Conservation (phyloP, 805 yeast genomes). For the Zygotorulaspora danielsina region DNA sequence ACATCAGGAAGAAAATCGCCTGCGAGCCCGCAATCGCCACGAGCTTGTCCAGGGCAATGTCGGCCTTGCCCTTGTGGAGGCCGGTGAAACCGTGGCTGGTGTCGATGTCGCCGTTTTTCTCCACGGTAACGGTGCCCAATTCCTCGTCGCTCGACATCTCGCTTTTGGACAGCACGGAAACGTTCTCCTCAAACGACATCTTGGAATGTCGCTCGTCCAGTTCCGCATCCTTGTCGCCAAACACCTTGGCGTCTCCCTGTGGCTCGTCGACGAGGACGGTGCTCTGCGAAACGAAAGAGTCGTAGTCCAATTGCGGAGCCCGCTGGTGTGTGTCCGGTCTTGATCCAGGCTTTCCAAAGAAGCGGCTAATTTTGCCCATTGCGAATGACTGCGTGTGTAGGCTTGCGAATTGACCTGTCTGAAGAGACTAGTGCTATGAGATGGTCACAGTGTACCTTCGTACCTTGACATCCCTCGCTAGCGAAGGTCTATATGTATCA, state of each 20-base stretch:
- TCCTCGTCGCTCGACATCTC: constrained; percentile 17
- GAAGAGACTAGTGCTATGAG: no score
- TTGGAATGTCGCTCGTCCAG: constrained; percentile 2
- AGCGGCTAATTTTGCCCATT: constrained; percentile 23
- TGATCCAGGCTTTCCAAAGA: constrained; percentile 25
- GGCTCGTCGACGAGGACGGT: constrained; percentile 2
- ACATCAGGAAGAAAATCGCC: constrained; percentile 27
- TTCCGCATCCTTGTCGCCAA: neutral
- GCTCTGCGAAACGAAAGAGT: neutral
- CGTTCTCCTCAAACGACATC: constrained; percentile 6
- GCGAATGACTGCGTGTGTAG: neutral
- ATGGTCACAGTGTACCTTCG: no score
- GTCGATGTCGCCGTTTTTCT: constrained; percentile 17
- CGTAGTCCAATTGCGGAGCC: constrained; percentile 9
- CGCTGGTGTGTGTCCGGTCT: constrained; percentile 16
- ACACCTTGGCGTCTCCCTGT: neutral
- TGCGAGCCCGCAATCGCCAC: constrained; percentile 31
- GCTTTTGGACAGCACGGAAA: constrained; percentile 12
- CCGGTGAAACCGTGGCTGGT: constrained; percentile 29
- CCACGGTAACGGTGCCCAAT: constrained; percentile 15
- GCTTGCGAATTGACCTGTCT: no score
- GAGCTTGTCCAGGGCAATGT: constrained; percentile 23
- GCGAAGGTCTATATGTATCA: no score
- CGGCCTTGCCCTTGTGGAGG: constrained; percentile 22
- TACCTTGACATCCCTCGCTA: no score